Conservation (phyloP, 2,329 filamentous ascomycete genomes). For the Pochonia chlamydosporia region DNA sequence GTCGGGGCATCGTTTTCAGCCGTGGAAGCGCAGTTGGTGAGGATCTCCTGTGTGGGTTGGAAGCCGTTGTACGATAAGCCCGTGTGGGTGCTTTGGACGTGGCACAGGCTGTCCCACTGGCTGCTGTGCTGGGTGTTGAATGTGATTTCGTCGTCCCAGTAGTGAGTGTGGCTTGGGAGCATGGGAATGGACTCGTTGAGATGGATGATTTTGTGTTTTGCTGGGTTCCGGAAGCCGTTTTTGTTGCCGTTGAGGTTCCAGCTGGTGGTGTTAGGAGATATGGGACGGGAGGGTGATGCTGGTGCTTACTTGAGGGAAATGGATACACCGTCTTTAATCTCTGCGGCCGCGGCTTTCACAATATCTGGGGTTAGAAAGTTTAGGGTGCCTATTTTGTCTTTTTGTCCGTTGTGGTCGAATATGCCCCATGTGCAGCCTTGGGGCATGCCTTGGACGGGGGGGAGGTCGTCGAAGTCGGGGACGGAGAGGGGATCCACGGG, state of each 20-base stretch:
- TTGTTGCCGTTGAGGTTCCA: slow-evolving; percentile 36
- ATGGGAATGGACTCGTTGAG: slow-evolving; percentile 17
- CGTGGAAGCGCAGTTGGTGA: slow-evolving; percentile 19
- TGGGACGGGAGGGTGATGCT: slow-evolving; percentile 4
- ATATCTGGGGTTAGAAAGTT: slow-evolving; percentile 46
- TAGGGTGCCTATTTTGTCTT: slow-evolving; percentile 45
- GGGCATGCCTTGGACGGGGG: slow-evolving; percentile 35
- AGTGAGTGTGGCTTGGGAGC: slow-evolving; percentile 12
- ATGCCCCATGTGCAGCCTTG: slow-evolving; percentile 47
- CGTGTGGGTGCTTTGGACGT: slow-evolving; percentile 38
- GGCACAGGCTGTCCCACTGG: slow-evolving; percentile 51
- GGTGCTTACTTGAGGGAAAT: slow-evolving; percentile 44
- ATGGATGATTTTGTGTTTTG: slow-evolving; percentile 30
- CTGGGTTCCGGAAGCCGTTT: slow-evolving; percentile 25
- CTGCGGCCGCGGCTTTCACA: slow-evolving; percentile 16
- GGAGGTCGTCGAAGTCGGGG: slow-evolving; percentile 39
- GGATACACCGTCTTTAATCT: slow-evolving; percentile 34
- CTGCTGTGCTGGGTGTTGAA: slow-evolving; percentile 51
- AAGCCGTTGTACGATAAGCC: slow-evolving; percentile 45
- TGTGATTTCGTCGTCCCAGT: slow-evolving; percentile 43
- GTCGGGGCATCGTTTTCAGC: slow-evolving; percentile 21
- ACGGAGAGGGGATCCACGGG: slow-evolving; percentile 16
- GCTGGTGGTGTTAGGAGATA: slow-evolving; percentile 16
- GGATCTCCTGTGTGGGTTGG: slow-evolving; percentile 27
- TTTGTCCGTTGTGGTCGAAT: slow-evolving; percentile 37